These are phyloP conservation scores for Sporothrix curviconia DNA, from an alignment of 2,329 filamentous ascomycete genomes.

Conservation along the genomic window DNA sequence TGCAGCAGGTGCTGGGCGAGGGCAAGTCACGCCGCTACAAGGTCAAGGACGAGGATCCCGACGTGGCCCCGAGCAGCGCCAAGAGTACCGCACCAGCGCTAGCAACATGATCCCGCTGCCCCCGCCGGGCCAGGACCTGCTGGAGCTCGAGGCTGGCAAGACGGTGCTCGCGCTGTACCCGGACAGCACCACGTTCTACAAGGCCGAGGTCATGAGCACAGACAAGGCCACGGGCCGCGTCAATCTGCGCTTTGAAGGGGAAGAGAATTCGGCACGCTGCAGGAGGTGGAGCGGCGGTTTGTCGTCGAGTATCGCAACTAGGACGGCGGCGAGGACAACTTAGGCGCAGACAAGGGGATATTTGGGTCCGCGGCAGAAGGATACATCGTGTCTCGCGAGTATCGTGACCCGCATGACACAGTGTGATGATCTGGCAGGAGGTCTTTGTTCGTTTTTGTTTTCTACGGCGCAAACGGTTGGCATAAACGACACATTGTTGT, in stretches of 20 bases:
- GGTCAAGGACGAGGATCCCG: slow-evolving; percentile 73
- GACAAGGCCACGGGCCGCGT: slow-evolving; percentile 46
- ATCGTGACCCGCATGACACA: no score
- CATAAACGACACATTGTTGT: no score
- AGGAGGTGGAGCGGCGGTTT: slow-evolving; percentile 68
- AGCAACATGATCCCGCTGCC: slow-evolving; percentile 74
- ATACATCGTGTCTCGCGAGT: no score
- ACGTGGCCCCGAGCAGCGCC: slow-evolving; percentile 54
- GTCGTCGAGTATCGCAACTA: slow-evolving; percentile 62
- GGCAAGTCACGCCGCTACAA: slow-evolving; percentile 73
- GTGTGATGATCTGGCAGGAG: no score
- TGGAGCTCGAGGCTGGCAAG: slow-evolving; percentile 60
- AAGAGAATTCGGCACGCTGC: slow-evolving; percentile 66
- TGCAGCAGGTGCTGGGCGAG: slow-evolving; percentile 67
- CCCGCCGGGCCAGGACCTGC: slow-evolving; percentile 44
- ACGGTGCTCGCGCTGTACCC: slow-evolving; percentile 74
- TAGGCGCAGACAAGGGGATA: no score
- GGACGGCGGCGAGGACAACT: no score
- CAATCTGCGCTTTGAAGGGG: slow-evolving; percentile 70
- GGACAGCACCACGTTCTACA: slow-evolving; percentile 79
- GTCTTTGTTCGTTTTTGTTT: no score
- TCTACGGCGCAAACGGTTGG: no score
- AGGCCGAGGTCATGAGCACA: slow-evolving; percentile 71
- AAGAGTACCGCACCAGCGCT: slow-evolving; percentile 64
- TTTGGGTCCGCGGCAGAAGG: no score